Evolutionary conservation across 768 basidiomycete genomes (phyloP).

Genomic region (Termitomyces titanicus): DNA sequence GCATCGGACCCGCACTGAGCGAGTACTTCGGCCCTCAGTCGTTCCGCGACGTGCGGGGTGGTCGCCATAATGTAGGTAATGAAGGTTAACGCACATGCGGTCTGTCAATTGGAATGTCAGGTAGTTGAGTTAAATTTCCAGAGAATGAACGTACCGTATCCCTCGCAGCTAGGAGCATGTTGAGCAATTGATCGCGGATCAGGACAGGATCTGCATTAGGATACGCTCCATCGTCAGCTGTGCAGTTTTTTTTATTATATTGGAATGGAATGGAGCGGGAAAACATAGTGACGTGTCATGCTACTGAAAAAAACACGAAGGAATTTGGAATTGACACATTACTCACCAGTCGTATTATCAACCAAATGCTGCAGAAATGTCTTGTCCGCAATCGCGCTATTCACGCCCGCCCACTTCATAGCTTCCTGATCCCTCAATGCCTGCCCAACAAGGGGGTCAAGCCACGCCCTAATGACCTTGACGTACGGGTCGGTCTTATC

Average conservation of each 20-base stretch:
- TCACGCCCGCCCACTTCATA: slow-evolving; percentile 33
- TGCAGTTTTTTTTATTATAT: not conserved
- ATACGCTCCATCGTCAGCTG: not conserved
- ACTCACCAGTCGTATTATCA: slow-evolving; percentile 59
- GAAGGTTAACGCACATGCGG: slow-evolving; percentile 66
- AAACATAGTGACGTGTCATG: not conserved
- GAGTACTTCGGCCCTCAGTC: slow-evolving; percentile 59
- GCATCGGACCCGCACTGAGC: slow-evolving; percentile 45
- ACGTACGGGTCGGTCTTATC: slow-evolving; percentile 50
- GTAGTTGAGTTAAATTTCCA: not conserved
- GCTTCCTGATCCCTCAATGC: slow-evolving; percentile 45
- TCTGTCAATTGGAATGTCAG: slow-evolving; percentile 33
- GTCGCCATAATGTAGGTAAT: slow-evolving; percentile 67
- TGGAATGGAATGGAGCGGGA: not conserved
- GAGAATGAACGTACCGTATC: slow-evolving; percentile 56
- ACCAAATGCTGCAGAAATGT: slow-evolving; percentile 68
- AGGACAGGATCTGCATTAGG: slow-evolving; percentile 48
- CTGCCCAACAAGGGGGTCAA: slow-evolving; percentile 59
- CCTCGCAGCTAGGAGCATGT: slow-evolving; percentile 70
- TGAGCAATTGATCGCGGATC: slow-evolving; percentile 77
- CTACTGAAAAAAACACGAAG: not conserved
- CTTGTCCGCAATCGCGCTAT: slow-evolving; percentile 42
- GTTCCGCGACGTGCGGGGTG: slow-evolving; percentile 51
- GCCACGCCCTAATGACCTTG: slow-evolving; percentile 49
- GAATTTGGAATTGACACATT: not conserved